A percentile compares a stretch with the other conserved stretches of the same genome.
Evolutionary conservation across 1,284 basidiomycete species (phyloP).

Genomic region (Ganoderma boninense): DNA sequence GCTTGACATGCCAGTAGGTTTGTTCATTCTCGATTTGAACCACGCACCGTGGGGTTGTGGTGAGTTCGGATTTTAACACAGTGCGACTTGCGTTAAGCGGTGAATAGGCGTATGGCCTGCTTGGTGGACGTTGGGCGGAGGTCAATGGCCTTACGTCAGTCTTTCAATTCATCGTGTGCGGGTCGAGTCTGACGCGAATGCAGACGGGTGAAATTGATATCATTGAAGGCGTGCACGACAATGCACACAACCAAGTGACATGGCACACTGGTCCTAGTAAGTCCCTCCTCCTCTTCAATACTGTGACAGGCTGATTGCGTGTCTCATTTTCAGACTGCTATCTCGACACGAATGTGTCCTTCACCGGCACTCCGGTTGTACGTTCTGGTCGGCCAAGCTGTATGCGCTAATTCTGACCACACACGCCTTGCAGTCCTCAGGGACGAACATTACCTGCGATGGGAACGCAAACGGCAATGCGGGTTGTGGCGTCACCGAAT

Average conservation of each 20-base stretch:
- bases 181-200: conserved; percentile 10
- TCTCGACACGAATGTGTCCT: conserved; percentile 54
- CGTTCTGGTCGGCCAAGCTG: conserved; percentile 31
- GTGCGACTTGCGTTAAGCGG: not conserved
- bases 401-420: not conserved
- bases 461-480: conserved; percentile 59
- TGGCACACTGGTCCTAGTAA: conserved; percentile 71
- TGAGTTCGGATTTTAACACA: conserved; percentile 40
- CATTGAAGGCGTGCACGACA: conserved; percentile 81
- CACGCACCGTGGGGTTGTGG: conserved; percentile 78
- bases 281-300: conserved; percentile 19
- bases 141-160: conserved; percentile 62
- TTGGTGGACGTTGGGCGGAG: conserved; percentile 66
- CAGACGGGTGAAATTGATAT: conserved; percentile 84
- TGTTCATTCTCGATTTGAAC: conserved; percentile 76
- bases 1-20: conserved; percentile 25
- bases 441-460: conserved; percentile 62
- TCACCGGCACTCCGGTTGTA: conserved; percentile 66
- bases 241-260: conserved; percentile 79
- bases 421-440: conserved; percentile 39
- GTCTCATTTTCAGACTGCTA: conserved; percentile 49
- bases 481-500: conserved; percentile 77
- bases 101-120: conserved; percentile 70
- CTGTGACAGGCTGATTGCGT: conserved; percentile 5
- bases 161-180: conserved; percentile 11